Evolutionary conservation across 2,329 filamentous ascomycete genomes (phyloP).

Genomic region (Monilinia polystroma): DNA sequence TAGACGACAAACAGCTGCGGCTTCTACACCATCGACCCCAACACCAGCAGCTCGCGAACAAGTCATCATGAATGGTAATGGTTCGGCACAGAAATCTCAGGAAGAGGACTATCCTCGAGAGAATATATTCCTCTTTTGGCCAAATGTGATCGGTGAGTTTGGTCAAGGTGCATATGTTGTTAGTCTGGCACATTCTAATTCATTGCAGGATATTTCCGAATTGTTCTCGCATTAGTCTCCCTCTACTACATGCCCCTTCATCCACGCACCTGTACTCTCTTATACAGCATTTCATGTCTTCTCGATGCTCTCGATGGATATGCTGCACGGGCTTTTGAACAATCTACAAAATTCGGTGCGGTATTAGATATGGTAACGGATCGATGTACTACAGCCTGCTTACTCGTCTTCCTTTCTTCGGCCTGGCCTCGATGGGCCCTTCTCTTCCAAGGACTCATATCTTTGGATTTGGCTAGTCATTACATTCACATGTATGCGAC

Average conservation of each 20-base stretch:
- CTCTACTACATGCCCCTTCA: constrained; percentile 99
- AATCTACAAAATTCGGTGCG: constrained; percentile 92
- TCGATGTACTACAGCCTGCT: constrained; percentile 90
- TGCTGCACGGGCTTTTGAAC: constrained; percentile 82
- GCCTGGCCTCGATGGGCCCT: constrained; percentile 94
- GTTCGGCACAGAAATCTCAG: constrained; percentile 42
- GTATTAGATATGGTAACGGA: constrained; percentile 99
- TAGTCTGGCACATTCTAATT: constrained; percentile 26
- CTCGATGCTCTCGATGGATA: constrained; percentile 94
- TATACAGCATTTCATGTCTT: constrained; percentile 92
- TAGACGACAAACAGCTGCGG: constrained; percentile 38
- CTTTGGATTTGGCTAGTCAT: constrained; percentile 89
- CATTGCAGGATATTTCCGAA: constrained; percentile 68
- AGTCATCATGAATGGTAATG: constrained; percentile 48
- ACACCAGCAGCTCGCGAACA: constrained; percentile 33
- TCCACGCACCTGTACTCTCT: constrained; percentile 86
- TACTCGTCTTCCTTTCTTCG: constrained; percentile 90
- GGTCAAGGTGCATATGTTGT: constrained; percentile 50
- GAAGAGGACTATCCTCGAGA: constrained; percentile 50
- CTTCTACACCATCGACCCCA: constrained; percentile 36
- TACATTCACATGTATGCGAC: constrained; percentile 99
- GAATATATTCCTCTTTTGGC: constrained; percentile 80
- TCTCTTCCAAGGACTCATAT: constrained; percentile 90
- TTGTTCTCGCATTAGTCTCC: constrained; percentile 81
- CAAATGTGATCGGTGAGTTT: constrained; percentile 73